Conservation (phyloP, 176 grass and related monocot genomes). For the Eremochloa ophiuroides region DNA sequence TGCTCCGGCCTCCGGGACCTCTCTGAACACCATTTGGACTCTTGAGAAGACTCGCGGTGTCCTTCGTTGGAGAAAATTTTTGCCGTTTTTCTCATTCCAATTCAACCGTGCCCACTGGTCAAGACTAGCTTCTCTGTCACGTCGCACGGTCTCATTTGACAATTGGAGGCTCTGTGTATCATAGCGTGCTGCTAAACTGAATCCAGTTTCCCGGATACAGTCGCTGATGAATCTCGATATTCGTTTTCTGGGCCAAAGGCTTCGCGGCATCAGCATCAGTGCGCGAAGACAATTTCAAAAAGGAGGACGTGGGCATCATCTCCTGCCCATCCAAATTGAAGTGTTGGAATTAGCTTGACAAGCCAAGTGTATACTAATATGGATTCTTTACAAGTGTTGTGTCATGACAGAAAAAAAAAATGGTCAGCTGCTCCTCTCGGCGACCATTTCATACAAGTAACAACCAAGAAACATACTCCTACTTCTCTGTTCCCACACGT, state of each 20-base stretch:
- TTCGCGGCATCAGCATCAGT: background rate
- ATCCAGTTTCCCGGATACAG: background rate
- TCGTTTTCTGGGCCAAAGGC: background rate
- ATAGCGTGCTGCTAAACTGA: background rate
- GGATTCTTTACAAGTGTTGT: background rate
- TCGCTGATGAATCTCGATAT: background rate
- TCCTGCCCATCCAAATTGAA: background rate
- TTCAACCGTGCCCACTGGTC: conserved; percentile 8
- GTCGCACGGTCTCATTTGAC: background rate
- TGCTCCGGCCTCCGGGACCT: background rate
- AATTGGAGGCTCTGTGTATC: background rate
- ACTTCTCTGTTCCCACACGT: background rate
- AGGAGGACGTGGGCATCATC: background rate
- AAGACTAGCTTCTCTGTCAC: background rate
- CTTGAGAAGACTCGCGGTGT: background rate
- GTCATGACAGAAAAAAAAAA: background rate
- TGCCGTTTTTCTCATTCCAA: background rate
- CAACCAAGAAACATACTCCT: background rate
- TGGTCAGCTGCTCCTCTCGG: background rate
- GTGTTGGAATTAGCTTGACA: background rate
- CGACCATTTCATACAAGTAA: conserved; percentile 5
- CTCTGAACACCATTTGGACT: background rate
- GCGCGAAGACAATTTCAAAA: background rate
- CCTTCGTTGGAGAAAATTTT: background rate
- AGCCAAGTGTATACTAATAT: background rate